Conservation (phyloP, 2,329 filamentous ascomycete genomes). For the Venturia effusa region DNA sequence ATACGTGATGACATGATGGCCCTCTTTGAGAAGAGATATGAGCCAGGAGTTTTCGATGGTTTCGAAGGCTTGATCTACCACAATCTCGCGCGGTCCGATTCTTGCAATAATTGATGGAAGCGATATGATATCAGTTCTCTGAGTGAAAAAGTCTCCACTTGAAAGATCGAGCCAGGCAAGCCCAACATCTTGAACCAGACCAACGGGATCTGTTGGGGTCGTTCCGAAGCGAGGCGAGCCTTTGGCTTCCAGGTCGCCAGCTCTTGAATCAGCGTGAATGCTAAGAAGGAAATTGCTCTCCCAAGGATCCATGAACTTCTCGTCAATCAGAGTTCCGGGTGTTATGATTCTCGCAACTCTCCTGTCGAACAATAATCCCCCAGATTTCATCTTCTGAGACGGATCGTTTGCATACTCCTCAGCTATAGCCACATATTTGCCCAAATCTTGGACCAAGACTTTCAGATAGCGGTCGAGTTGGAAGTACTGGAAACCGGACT, state of each 20-base stretch:
- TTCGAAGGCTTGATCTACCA: constrained; percentile 52
- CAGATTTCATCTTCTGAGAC: constrained; percentile 58
- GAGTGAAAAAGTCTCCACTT: constrained; percentile 87
- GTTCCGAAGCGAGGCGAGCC: constrained; percentile 16
- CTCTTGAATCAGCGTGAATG: constrained; percentile 46
- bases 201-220: not conserved
- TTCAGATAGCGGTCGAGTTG: constrained; percentile 91
- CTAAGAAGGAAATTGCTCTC: constrained; percentile 88
- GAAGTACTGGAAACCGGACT: constrained; percentile 88
- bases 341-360: constrained; percentile 81
- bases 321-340: constrained; percentile 90
- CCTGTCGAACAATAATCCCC: constrained; percentile 74
- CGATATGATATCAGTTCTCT: constrained; percentile 57
- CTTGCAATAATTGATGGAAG: constrained; percentile 74
- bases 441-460: constrained; percentile 79
- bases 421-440: constrained; percentile 83
- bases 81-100: constrained; percentile 73
- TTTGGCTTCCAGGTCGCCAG: constrained; percentile 18
- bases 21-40: constrained; percentile 59
- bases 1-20: constrained; percentile 67
- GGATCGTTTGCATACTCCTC: constrained; percentile 78
- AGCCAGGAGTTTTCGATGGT: constrained; percentile 48
- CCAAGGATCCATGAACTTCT: constrained; percentile 92
- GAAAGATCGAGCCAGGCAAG: constrained; percentile 92
- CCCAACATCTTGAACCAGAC: constrained; percentile 37